Evolutionary conservation across 208 protist genomes (phyloP).

Genomic region (Trypanosoma congolense): DNA sequence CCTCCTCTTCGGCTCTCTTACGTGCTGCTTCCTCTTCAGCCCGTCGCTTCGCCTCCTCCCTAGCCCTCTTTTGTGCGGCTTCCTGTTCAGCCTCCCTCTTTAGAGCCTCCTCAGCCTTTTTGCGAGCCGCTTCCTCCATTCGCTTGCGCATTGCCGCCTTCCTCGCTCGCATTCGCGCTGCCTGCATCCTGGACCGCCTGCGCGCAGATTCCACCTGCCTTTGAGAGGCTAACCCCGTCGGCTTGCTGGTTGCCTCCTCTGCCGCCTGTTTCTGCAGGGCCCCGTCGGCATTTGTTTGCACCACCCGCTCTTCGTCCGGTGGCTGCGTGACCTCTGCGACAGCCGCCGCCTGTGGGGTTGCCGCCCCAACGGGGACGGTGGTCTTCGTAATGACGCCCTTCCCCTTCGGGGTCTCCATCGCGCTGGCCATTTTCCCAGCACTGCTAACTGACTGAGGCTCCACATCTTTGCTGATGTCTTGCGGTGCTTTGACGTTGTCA

Average conservation of each 20-base stretch:
- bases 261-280: conserved; percentile 12
- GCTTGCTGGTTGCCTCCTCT: conserved; percentile 4
- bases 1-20: conserved; percentile 18
- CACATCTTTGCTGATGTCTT: no score
- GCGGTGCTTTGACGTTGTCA: no score
- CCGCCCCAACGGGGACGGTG: no score
- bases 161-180: no score
- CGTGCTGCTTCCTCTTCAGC: conserved; percentile 15
- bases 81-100: conserved; percentile 7
- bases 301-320: no score
- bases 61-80: conserved; percentile 7
- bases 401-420: no score
- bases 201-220: background rate
- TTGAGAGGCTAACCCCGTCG: background rate
- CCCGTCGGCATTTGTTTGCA: no score
- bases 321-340: no score
- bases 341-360: no score
- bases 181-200: conserved; percentile 7
- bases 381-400: no score
- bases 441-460: no score
- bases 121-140: conserved; percentile 18
- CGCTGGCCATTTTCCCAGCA: no score
- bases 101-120: conserved; percentile 14
- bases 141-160: conserved; percentile 6
- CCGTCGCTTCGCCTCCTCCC: conserved; percentile 13